Base-by-base conservation (phyloP, 2,329 filamentous ascomycete species). In the Hymenoscyphus scutula region DNA sequence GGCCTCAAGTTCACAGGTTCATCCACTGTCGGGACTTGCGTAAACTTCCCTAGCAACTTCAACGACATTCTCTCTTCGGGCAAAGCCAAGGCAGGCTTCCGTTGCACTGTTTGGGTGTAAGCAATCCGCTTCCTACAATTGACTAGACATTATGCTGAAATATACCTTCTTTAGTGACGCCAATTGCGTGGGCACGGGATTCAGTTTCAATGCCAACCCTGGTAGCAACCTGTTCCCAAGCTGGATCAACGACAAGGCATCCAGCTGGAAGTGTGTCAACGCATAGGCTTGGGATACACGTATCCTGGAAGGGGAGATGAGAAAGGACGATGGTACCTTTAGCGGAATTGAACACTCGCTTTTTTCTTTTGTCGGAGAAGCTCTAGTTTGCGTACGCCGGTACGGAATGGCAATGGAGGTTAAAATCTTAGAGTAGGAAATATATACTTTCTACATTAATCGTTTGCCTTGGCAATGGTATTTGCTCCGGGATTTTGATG, bases 1-100 rank as follows among this genome's bases (percentile, higher is more conserved):
- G 63, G 61, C 17, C 60, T 64, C 41, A 64, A 62, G 23, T 64
- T 60, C 48, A 64, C 63, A 25, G 60, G 63, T 2, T 64, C 63
- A 15, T 53, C 29, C 41, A 58, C 30, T 11, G 41, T 58, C 27
- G 60, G 58, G 19, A 58, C 53, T 29, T 64, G 60, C 32, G 58
- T 60, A n/a, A 59, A 64, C 48, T 45, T 61, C n/a, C 58, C 63
- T n/a, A 30, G 27, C 5, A 54, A 45, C 54, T 45, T 64, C 60
- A 60, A 53, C 45, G 60, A 64, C 53, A 56, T 41, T 17, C 23
- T 60, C 27, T 56, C 60, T 10, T 64, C 63, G 19, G 60, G 63
- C 29, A 64, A 64, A 55, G 60, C 63, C 11, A 64, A 64, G 57
- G 57, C 63, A 54, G 63, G 63, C 19, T 64, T 60, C 54, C 51